These are phyloP conservation scores for Heliamphora exappendiculata DNA, from an alignment of 148 eudicot species.

Conservation along the genomic window DNA sequence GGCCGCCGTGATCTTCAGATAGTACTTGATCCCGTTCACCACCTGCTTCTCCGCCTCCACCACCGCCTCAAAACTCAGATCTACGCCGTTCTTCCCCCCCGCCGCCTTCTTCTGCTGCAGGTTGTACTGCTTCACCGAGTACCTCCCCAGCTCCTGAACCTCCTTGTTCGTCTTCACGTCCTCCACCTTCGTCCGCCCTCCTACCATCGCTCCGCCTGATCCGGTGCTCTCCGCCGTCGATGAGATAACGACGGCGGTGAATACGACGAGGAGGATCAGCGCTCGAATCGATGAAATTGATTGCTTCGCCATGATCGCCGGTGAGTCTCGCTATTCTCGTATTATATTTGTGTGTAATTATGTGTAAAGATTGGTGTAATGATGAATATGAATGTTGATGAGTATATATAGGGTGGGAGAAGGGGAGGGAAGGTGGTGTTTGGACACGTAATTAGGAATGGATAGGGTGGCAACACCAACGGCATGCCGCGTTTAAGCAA, in stretches of 20 bases:
- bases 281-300: not conserved
- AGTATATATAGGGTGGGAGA: not conserved
- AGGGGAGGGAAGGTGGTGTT: not conserved
- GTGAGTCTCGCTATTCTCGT: not conserved
- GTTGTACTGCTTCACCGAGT: constrained; percentile 55
- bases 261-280: not conserved
- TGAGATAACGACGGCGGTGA: not conserved
- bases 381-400: not conserved
- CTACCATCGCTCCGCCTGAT: constrained; percentile 23
- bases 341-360: not conserved
- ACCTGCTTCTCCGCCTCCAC: constrained; percentile 66
- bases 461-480: constrained; percentile 15
- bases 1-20: constrained; percentile 42
- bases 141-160: constrained; percentile 52
- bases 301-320: not conserved
- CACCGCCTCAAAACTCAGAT: constrained; percentile 36
- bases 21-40: constrained; percentile 60
- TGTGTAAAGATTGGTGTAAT: not conserved
- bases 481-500: constrained; percentile 30
- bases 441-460: constrained; percentile 19
- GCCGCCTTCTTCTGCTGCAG: constrained; percentile 8
- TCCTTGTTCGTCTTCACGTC: constrained; percentile 49
- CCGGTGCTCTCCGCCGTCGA: constrained; percentile 8
- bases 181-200: constrained; percentile 34
- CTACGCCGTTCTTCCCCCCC: constrained; percentile 5